Percentiles rank a stretch among this genome's conserved stretches.
phyloP scores from a whole-genome alignment of 257 asterid species.

The Ocimum tenuiflorum region DNA sequence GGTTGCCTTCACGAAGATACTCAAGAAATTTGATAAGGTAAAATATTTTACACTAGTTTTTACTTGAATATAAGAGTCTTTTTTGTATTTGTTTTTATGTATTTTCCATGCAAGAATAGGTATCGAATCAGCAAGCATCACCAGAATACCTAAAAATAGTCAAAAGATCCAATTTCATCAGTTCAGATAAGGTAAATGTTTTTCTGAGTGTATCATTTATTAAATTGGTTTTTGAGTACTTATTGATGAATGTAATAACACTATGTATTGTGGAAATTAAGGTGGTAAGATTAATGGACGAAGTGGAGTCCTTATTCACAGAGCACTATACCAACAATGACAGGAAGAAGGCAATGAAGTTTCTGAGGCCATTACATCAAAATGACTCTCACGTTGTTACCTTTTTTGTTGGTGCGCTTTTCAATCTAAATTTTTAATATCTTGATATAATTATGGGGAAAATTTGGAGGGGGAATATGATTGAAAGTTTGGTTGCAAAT shows the following conservation, averaged over 20 bases:
- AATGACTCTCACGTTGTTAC: slow-evolving; percentile 88
- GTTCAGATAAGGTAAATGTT: slow-evolving; percentile 80
- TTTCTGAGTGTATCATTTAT: neutral
- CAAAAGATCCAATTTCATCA: slow-evolving; percentile 70
- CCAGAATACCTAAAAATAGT: slow-evolving; percentile 62
- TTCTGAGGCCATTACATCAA: slow-evolving; percentile 69
- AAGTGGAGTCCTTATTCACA: slow-evolving; percentile 93
- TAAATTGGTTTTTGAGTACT: neutral
- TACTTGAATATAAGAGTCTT: no score
- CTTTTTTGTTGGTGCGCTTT: slow-evolving; percentile 68
- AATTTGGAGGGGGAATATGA: no score
- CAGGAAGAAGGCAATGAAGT: slow-evolving; percentile 89
- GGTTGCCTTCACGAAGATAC: slow-evolving; percentile 88
- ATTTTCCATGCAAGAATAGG: slow-evolving; percentile 32
- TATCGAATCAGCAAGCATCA: slow-evolving; percentile 62
- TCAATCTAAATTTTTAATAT: neutral
- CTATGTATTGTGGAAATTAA: slow-evolving; percentile 23
- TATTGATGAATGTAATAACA: neutral
- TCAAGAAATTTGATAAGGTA: slow-evolving; percentile 95
- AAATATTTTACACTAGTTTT: neutral
- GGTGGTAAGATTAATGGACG: slow-evolving; percentile 93
- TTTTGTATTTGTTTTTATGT: no score
- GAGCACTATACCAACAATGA: slow-evolving; percentile 84
- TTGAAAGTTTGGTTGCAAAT: no score
- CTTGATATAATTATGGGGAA: neutral